Evolutionary conservation across 129 eudicot species (phyloP).

Genomic region (Helianthus annuus): DNA sequence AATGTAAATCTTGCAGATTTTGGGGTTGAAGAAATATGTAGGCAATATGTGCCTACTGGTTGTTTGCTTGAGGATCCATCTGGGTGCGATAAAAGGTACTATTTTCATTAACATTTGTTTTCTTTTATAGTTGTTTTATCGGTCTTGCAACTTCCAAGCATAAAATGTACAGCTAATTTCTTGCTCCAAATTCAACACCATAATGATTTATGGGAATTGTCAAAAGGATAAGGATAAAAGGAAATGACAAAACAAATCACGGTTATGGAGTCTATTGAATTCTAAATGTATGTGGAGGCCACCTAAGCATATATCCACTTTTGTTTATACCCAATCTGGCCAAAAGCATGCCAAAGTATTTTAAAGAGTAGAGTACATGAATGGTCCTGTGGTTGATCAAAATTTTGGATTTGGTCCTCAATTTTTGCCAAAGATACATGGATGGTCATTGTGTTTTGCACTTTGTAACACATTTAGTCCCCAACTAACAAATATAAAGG

Average conservation of each 20-base stretch:
- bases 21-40: conserved; percentile 55
- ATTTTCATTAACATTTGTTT: background rate
- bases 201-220: background rate
- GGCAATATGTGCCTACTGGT: conserved; percentile 46
- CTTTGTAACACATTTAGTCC: too few species aligned
- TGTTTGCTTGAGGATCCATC: conserved; percentile 47
- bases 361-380: too few species aligned
- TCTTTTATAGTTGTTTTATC: background rate
- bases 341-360: background rate
- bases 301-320: background rate
- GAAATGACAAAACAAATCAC: conserved; percentile 9
- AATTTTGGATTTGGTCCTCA: too few species aligned
- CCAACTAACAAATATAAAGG: too few species aligned
- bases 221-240: background rate
- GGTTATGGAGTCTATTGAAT: background rate
- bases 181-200: background rate
- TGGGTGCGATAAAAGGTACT: conserved; percentile 52
- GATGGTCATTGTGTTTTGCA: too few species aligned
- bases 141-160: too few species aligned
- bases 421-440: too few species aligned
- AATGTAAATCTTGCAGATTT: conserved; percentile 48
- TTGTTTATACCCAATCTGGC: background rate
- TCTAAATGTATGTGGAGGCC: background rate
- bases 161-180: too few species aligned
- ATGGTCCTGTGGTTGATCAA: too few species aligned